Base-by-base conservation (phyloP, 345 rosid species). In the Garcia nutans region DNA sequence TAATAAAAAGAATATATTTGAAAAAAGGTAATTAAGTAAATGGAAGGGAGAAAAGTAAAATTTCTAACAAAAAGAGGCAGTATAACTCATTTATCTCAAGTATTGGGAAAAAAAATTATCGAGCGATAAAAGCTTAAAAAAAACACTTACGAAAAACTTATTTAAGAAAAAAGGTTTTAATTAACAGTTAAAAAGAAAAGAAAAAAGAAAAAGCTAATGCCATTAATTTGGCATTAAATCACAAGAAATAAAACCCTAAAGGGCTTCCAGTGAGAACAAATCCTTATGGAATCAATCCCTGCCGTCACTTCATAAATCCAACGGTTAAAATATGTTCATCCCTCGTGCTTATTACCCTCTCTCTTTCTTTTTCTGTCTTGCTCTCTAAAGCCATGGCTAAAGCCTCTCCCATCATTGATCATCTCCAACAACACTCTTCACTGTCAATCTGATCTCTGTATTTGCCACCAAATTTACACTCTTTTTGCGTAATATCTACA, bases 171-270 rank as follows among this genome's bases (percentile, higher is more conserved):
- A 23, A 23, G 3, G 49, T 5, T 45, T 45, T 7, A 33, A 33
- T 33, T 33, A 33, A 57, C 10, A 26, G 24, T 45, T 45, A 47
- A 47, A 47, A 10, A 47, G 0, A 47, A 47, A 12, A 44, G 54
- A 70, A 68, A n/a, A 10, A 8, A 52, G 22, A 44, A 2, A 41
- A 54, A 50, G 22, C 10, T 13, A 20, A 65, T 2, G 7, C 22
- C 26, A 65, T 67, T 55, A 45, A 55, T 59, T 68, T 33, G 50
- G 60, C 31, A 79, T 72, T 52, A 75, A 78, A 70, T 61, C 71
- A 33, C 12, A 6, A 15, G 60, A 67, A 73, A 73, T 77, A 84
- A 85, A 88, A 84, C 88, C 92, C 88, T 84, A 87, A 78, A 64
- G 54, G 49, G 37, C 65, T 41, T 56, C 47, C 58, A 70, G 86